Evolutionary conservation across 1,139 yeast genomes (phyloP).

Genomic region (Magnusiomyces clavatus): DNA sequence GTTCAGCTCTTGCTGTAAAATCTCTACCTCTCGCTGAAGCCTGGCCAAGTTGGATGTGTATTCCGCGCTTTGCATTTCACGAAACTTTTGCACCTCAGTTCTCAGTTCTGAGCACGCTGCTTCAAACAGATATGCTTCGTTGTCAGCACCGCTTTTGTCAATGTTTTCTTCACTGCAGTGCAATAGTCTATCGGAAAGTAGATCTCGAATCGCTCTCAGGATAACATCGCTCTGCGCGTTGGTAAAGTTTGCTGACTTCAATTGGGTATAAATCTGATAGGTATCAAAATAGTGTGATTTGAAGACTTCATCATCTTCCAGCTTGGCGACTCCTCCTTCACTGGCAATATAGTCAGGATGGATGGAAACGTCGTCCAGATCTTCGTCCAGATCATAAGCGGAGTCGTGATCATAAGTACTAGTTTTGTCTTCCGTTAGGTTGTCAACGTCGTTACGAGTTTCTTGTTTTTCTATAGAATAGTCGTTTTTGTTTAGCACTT

Average conservation of each 20-base stretch:
- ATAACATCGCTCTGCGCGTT: slow-evolving; percentile 35
- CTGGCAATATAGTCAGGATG: too few species aligned
- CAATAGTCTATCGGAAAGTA: slow-evolving; percentile 39
- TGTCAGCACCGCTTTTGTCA: slow-evolving; percentile 67
- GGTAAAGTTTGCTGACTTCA: slow-evolving; percentile 34
- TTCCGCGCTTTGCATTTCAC: slow-evolving; percentile 67
- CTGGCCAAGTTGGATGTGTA: slow-evolving; percentile 59
- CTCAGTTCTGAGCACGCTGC: slow-evolving; percentile 87
- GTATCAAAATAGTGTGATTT: slow-evolving; percentile 34
- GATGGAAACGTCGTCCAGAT: too few species aligned
- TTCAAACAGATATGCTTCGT: slow-evolving; percentile 79
- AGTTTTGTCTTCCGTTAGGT: too few species aligned
- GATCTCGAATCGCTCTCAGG: slow-evolving; percentile 33
- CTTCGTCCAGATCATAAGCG: too few species aligned
- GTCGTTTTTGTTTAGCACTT: too few species aligned
- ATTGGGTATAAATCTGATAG: slow-evolving; percentile 31
- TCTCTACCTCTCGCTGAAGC: slow-evolving; percentile 63
- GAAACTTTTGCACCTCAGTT: slow-evolving; percentile 66
- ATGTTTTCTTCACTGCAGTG: slow-evolving; percentile 53
- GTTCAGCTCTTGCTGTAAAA: slow-evolving; percentile 68
- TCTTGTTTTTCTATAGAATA: too few species aligned
- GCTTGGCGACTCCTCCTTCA: too few species aligned
- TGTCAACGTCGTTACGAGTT: too few species aligned
- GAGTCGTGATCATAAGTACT: too few species aligned
- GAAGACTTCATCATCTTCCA: too few species aligned